Evolutionary conservation across 768 basidiomycete species (phyloP), one percentile per base, ranked within the genome.

Genomic region (Udeniomyces megalosporus): DNA sequence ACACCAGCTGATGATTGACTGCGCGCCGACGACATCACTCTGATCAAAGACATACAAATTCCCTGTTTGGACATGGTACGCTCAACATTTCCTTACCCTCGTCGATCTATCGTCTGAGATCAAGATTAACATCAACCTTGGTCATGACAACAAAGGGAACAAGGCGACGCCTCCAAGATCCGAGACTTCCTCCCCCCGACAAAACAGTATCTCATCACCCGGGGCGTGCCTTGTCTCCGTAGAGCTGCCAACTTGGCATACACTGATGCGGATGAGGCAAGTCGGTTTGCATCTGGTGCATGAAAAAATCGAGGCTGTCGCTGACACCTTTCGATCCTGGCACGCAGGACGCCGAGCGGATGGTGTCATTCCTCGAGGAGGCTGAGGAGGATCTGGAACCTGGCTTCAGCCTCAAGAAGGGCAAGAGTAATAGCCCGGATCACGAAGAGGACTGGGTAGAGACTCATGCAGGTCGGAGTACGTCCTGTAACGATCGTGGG

Each of bases 181-280:
- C 80, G 91, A 62, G 93, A 97, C 69, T 97, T 88, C 76, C 80
- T 99, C n/a, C 95, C 93, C 0, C 70, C 78, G 1, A 90, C 92
- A 74, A 97, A 95, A 77, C 95, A 99, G 73, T 99, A 95, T 74
- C 83, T 99, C 48, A 81, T 97, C 68, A 91, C 88, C 35, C 83
- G 86, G 22, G 92, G 91, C 64, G 95, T 97, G n/a, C 89, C 95
- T 8, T 97, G 92, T 73, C 82, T 97, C 34, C 83, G 93, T 50
- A 82, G 95, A 68, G 95, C 91, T 12, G 88, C 85, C 2, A 84
- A 90, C 35, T 79, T 95, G 51, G 85, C 88, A 49, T 92, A 93
- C 76, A 91, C 90, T 1, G 93, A 93, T 68, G 88, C 84, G 12
- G 92, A 96, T 72, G 93, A 95, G 52, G 63, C 59, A 15, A 50